Evolutionary conservation across 768 basidiomycete species (phyloP), one percentile per base, ranked within the genome.

Genomic region (Rossbeevera mucosa): DNA sequence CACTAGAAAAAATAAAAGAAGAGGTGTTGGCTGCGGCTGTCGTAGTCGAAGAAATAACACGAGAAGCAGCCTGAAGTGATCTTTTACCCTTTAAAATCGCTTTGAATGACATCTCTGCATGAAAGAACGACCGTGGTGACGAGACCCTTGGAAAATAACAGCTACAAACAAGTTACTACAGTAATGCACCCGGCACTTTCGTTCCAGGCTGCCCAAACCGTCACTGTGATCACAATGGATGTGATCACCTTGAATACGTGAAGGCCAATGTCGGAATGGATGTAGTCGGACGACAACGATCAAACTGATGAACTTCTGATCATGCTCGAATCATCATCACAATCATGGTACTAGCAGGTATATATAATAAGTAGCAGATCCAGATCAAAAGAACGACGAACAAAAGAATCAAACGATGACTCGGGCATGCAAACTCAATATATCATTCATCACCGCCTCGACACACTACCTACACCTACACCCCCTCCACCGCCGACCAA

Each of bases 31-130:
- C 68, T 3, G 66, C 64, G 13, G 62, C 62, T 42, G 51, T 56
- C 1, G 64, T 67, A 6, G 67, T 68, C 0, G 62, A 68, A 8
- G 60, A 60, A 28, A 68, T 64, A 51, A 55, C 64, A 50, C 60
- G 62, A 21, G 81, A 79, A 7, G 81, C 82, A n/a, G 75, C 80
- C 56, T 78, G 78, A 25, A 84, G 64, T 28, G 83, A 81, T 60
- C 73, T 74, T 59, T 73, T 77, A 53, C 80, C 77, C 61, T 78
- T 79, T 44, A 59, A 50, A 14, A 68, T 61, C 3, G 53, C 60
- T 52, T 70, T 62, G 53, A 62, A 68, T 40, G 70, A 47, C 67
- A 68, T 68, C 54, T 61, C 7, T 13, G 29, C 61, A 65, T 63
- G 50, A 55, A 65, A 59, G 8, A 49, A n/a, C n/a, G n/a, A n/a